These are phyloP conservation scores for Fulvia fulva DNA, from an alignment of 2,329 filamentous ascomycete species.

Conservation along the genomic window DNA sequence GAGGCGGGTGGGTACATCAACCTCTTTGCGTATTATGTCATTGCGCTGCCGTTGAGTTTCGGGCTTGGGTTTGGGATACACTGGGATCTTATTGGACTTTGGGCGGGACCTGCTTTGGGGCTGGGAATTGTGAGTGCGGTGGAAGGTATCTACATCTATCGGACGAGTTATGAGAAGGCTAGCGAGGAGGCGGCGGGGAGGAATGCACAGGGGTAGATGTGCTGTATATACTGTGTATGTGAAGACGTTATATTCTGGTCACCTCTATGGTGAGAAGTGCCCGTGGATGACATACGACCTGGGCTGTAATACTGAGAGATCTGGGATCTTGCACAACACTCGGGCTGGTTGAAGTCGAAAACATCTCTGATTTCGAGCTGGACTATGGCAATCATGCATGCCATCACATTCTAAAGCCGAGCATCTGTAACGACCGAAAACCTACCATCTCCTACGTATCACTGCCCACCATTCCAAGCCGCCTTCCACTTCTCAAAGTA, in stretches of 20 bases:
- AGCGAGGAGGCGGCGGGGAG: conserved; percentile 58
- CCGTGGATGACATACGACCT: too few relatives aligned
- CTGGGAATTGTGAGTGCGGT: conserved; percentile 57
- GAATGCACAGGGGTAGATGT: conserved; percentile 38
- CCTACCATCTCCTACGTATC: too few relatives aligned
- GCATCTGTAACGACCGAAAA: too few relatives aligned
- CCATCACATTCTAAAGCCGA: too few relatives aligned
- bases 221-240: not conserved
- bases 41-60: conserved; percentile 82
- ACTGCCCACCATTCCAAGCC: not conserved
- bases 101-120: conserved; percentile 63
- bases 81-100: conserved; percentile 77
- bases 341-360: too few relatives aligned
- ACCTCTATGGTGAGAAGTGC: too few relatives aligned
- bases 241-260: too few relatives aligned
- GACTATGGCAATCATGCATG: too few relatives aligned
- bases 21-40: conserved; percentile 75
- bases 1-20: conserved; percentile 87
- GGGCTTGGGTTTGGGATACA: conserved; percentile 69
- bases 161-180: conserved; percentile 54
- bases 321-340: too few relatives aligned
- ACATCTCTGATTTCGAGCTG: too few relatives aligned
- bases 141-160: conserved; percentile 55
- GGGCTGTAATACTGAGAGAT: too few relatives aligned
- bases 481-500: not conserved